Base-by-base conservation (phyloP, 2,329 filamentous ascomycete species). In the Huntiella decipiens region DNA sequence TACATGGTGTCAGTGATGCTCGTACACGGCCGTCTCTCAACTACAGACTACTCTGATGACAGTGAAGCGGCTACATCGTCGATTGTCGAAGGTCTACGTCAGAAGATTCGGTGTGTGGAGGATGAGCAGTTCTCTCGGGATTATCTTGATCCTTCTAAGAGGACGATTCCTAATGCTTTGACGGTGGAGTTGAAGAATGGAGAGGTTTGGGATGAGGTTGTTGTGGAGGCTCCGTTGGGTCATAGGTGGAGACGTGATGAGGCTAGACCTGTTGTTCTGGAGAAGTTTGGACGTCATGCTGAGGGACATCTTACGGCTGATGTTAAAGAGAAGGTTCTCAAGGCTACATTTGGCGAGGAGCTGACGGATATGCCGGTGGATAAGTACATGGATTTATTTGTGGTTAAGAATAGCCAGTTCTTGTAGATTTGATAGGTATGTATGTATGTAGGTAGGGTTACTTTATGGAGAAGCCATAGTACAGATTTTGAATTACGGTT, bases 1-100 rank as follows among this genome's bases (percentile, higher is more conserved):
- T 98, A 98, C 76, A 98, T 98, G 91, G 83, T 85, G 60, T 71
- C 87, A 53, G 86, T 85, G 57, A 96, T 96, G 86, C 80, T 98
- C 54, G 80, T 82, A 54, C 96, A 88, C 64, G 85, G 91, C 63
- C 86, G 91, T 54, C 81, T 98, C 52, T 82, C 87, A 56, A 88
- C 91, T 43, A 82, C 73, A 53, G 91, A 98, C 68, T 98, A 98
- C 71, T 77, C 78, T 40, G 91, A 98, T 61, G 85, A 83, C 56
- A 75, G 79, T 55, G 88, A 96, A 68, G 88, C 91, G 43, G 91
- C 91, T 52, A 88, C 82, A 48, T 93, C 84, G 15, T 74, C 77
- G 48, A 77, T 95, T 38, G 80, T 98, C 51, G 91, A 96, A 66
- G 82, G 80, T 48, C 80, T 98, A 52, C 80, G 91, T 60, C 72